A percentile compares a stretch with the other conserved stretches of the same genome.
phyloP scores from a whole-genome alignment of 2,329 filamentous ascomycete genomes.

The Paracoccidioides lutzii region DNA sequence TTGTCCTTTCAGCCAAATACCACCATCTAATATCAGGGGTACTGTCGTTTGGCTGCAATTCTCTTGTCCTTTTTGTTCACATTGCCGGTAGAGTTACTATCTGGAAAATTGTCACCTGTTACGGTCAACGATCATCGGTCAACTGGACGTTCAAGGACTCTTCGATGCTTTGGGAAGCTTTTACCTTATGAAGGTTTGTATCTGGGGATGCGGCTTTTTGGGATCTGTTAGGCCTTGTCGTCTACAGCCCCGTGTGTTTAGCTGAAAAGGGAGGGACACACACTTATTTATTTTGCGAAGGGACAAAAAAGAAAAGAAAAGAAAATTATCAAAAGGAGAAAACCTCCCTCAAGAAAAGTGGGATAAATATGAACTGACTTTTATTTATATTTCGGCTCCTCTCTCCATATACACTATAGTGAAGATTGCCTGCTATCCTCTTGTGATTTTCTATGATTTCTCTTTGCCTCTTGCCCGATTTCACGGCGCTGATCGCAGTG shows the following conservation, averaged over 20 bases:
- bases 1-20: not conserved
- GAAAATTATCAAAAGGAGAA: not conserved
- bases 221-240: not conserved
- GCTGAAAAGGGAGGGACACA: not conserved
- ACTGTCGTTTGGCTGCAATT: not conserved
- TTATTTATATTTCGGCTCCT: no score
- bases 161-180: not conserved
- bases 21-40: not conserved
- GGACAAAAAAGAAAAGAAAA: not conserved
- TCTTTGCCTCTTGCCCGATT: no score
- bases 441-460: no score
- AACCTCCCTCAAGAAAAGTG: no score
- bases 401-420: no score
- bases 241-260: not conserved
- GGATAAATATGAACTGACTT: no score
- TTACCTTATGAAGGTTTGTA: not conserved
- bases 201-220: not conserved
- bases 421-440: not conserved
- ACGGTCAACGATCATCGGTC: not conserved
- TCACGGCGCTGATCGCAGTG: no score
- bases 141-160: not conserved
- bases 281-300: not conserved
- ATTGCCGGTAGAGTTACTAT: not conserved
- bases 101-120: not conserved
- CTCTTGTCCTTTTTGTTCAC: not conserved